Conservation (phyloP, 257 asterid species). For the Echites panduratus region DNA sequence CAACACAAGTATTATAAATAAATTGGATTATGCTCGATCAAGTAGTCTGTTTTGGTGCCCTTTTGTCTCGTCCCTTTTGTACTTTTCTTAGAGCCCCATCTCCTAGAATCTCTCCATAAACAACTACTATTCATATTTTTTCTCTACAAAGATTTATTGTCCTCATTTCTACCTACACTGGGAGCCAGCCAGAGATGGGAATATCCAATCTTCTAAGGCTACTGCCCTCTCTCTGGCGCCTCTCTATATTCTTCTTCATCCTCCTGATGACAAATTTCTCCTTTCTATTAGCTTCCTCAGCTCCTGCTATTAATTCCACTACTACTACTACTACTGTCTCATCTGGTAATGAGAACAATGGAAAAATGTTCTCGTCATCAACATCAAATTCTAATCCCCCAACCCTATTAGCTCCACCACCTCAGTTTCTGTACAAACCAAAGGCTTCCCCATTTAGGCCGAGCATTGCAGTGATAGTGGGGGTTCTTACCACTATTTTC, state of each 20-base stretch:
- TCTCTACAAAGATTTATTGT: conserved; percentile 3
- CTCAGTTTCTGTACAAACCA: not conserved
- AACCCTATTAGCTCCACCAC: conserved; percentile 26
- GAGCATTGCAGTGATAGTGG: conserved; percentile 46
- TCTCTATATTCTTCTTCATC: conserved; percentile 14
- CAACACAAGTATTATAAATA: not conserved
- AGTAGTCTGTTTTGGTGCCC: not conserved
- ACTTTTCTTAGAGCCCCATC: conserved; percentile 5
- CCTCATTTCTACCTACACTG: not conserved
- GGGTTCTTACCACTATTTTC: conserved; percentile 50
- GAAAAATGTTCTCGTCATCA: not conserved
- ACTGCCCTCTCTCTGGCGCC: conserved; percentile 16
- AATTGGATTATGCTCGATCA: conserved; percentile 7
- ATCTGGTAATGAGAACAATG: not conserved
- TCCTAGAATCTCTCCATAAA: conserved; percentile 12
- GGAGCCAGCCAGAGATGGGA: conserved; percentile 29
- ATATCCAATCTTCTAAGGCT: conserved; percentile 11
- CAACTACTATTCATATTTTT: conserved; percentile 9
- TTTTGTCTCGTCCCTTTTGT: conserved; percentile 25
- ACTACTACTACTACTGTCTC: not conserved
- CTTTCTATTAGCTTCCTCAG: not conserved
- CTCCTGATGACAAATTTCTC: not conserved
- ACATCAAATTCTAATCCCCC: conserved; percentile 4
- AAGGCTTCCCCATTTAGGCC: conserved; percentile 39
- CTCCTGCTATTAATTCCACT: not conserved